Evolutionary conservation across 2,329 filamentous ascomycete genomes (phyloP).

Genomic region (Colletotrichum scovillei): DNA sequence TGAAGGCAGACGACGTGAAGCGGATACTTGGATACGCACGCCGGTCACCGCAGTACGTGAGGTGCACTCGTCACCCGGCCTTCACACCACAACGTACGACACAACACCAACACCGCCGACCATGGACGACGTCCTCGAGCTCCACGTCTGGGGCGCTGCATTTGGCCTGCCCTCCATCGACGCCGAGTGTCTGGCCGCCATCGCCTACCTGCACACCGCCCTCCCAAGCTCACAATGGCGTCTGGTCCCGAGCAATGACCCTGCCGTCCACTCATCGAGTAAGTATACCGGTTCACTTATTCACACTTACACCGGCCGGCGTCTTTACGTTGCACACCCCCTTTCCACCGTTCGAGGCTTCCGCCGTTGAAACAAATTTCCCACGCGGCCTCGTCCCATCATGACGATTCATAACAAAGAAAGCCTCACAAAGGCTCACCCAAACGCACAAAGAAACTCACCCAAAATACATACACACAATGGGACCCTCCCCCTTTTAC

Average conservation of each 20-base stretch:
- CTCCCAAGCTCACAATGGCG: slow-evolving; percentile 72
- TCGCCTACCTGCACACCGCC: slow-evolving; percentile 78
- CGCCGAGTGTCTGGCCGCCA: slow-evolving; percentile 85
- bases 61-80: background rate
- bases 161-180: slow-evolving; percentile 93
- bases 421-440: slow-evolving; percentile 35
- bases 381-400: slow-evolving; percentile 13
- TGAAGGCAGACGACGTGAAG: background rate
- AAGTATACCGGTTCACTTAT: slow-evolving; percentile 48
- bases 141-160: slow-evolving; percentile 91
- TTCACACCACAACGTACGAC: slow-evolving; percentile 1
- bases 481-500: background rate
- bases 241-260: slow-evolving; percentile 79
- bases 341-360: slow-evolving; percentile 31
- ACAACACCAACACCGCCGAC: background rate
- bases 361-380: slow-evolving; percentile 36
- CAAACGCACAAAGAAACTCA: slow-evolving; percentile 14
- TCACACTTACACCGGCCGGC: slow-evolving; percentile 40
- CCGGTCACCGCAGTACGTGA: background rate
- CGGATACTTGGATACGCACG: slow-evolving; percentile 7
- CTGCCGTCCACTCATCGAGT: slow-evolving; percentile 78
- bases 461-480: slow-evolving; percentile 6
- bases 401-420: background rate
- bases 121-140: slow-evolving; percentile 64
- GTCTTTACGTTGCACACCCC: slow-evolving; percentile 10